These are phyloP conservation scores for Lantana camara DNA, from an alignment of 257 asterid species.

Conservation along the genomic window DNA sequence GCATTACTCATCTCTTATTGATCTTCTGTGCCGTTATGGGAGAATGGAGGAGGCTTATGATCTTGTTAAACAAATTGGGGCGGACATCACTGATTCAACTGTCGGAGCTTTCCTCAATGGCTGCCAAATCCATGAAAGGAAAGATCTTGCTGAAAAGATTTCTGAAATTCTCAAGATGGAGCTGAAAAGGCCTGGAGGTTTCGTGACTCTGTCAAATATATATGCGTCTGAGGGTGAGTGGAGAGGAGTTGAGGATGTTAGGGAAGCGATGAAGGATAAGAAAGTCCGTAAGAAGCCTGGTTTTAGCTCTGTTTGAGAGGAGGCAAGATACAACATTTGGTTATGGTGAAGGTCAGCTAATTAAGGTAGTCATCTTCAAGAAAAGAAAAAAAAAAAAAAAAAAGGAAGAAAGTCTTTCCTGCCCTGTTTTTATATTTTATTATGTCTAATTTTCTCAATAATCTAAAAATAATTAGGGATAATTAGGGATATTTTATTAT, in stretches of 20 bases:
- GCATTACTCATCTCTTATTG: constrained; percentile 56
- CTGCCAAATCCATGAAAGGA: constrained; percentile 57
- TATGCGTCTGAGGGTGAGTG: constrained; percentile 64
- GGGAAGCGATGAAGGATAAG: constrained; percentile 54
- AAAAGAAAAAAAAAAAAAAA: no score
- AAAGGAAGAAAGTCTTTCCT: no score
- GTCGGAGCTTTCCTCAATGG: constrained; percentile 66
- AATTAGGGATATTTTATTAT: no score
- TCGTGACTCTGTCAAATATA: constrained; percentile 57
- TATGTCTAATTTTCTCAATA: neutral
- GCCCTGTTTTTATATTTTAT: neutral
- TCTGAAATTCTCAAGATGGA: constrained; percentile 34
- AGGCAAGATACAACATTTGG: neutral
- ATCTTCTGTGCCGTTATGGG: constrained; percentile 61
- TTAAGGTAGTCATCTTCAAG: no score
- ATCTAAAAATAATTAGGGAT: no score
- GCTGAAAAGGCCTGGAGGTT: constrained; percentile 46
- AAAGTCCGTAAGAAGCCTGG: constrained; percentile 51
- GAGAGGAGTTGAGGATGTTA: constrained; percentile 52
- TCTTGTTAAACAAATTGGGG: constrained; percentile 39
- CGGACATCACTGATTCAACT: constrained; percentile 38
- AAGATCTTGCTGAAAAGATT: constrained; percentile 61
- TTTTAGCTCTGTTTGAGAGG: constrained; percentile 42
- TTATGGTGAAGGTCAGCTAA: neutral
- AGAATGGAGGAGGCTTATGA: constrained; percentile 54